These are phyloP conservation scores for Stephania japonica DNA, from an alignment of 164 flowering plant species.

Conservation along the genomic window DNA sequence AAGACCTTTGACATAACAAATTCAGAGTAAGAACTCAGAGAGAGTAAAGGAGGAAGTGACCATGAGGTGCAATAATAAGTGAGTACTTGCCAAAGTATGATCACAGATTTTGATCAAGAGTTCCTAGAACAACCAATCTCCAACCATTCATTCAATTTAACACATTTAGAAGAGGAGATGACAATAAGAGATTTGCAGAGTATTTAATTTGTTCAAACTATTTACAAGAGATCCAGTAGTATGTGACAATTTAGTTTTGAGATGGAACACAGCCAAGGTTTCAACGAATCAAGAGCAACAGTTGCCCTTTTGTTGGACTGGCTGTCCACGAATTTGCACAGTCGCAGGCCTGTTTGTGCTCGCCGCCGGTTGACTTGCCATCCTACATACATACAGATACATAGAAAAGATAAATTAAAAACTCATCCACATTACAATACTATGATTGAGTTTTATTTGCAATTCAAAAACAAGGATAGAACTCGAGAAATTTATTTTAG, in stretches of 20 bases:
- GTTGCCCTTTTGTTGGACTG: conserved; percentile 24
- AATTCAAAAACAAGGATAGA: no score
- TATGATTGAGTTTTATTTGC: background rate
- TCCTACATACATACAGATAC: conserved; percentile 13
- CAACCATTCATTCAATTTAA: background rate
- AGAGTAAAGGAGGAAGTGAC: background rate
- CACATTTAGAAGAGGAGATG: background rate
- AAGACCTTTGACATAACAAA: no score
- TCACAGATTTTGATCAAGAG: background rate
- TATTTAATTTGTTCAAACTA: background rate
- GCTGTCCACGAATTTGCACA: conserved; percentile 31
- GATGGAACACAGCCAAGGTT: background rate
- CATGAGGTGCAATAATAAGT: background rate
- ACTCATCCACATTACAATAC: background rate
- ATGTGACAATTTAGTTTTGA: background rate
- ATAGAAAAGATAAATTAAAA: background rate
- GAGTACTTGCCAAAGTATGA: background rate
- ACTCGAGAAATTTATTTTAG: no score
- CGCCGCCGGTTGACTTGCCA: conserved; percentile 38
- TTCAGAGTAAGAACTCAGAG: background rate
- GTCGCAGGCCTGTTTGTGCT: conserved; percentile 29
- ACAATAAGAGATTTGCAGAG: background rate
- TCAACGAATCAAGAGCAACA: conserved; percentile 27
- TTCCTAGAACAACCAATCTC: background rate
- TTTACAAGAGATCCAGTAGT: background rate